Evolutionary conservation across 2,329 filamentous ascomycete species (phyloP).

Genomic region (Didymella arachidicola): DNA sequence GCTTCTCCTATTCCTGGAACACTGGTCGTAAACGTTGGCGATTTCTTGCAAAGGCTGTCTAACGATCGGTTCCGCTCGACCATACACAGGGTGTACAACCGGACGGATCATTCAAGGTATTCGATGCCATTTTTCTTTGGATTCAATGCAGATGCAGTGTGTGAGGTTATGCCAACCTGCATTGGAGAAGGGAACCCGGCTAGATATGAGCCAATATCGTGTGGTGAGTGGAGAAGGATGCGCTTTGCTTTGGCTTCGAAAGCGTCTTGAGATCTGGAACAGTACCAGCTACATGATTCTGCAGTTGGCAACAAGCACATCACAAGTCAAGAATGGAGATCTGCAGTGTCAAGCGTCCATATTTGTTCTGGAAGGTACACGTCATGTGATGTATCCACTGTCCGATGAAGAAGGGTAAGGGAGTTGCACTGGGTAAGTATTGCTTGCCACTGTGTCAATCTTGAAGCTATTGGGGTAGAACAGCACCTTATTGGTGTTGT

Average conservation of each 20-base stretch:
- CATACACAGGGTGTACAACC: slow-evolving; percentile 46
- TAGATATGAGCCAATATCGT: slow-evolving; percentile 55
- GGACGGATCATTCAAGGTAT: slow-evolving; percentile 51
- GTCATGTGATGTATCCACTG: not conserved
- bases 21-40: slow-evolving; percentile 52
- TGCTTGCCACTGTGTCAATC: not conserved
- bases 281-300: too few species aligned
- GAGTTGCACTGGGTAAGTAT: slow-evolving; percentile 3
- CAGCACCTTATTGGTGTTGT: slow-evolving; percentile 1
- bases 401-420: not conserved
- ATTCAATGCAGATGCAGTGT: slow-evolving; percentile 60
- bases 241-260: not conserved
- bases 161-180: slow-evolving; percentile 58
- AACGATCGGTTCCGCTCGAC: slow-evolving; percentile 62
- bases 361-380: too few species aligned
- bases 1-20: slow-evolving; percentile 41
- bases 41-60: slow-evolving; percentile 64
- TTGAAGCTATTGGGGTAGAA: not conserved
- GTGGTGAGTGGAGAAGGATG: not conserved
- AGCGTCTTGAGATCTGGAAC: not conserved
- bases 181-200: slow-evolving; percentile 55
- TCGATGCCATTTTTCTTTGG: slow-evolving; percentile 67
- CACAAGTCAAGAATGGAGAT: not conserved
- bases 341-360: not conserved
- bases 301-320: not conserved